Evolutionary conservation across 768 basidiomycete species (phyloP).

Genomic region (Ephemerocybe angulata): DNA sequence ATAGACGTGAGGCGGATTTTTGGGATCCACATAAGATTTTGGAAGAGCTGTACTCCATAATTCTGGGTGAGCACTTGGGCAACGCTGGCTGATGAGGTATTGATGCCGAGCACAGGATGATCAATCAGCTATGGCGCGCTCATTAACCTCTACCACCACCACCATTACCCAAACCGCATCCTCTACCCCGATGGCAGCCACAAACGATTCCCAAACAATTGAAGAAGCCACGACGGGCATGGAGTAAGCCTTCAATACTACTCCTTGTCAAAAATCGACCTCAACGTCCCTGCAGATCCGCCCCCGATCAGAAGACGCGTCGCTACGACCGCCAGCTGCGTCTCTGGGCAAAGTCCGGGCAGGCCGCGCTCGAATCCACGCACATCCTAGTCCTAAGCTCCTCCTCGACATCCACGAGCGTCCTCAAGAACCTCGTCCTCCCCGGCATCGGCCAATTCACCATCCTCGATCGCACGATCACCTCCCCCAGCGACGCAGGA

Average conservation of each 20-base stretch:
- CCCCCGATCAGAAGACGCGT: conserved; percentile 83
- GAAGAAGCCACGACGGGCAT: conserved; percentile 26
- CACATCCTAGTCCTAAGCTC: conserved; percentile 78
- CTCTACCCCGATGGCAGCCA: not conserved
- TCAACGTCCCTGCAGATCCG: conserved; percentile 35
- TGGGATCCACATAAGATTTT: no score
- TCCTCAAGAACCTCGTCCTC: conserved; percentile 94
- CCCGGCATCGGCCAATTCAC: conserved; percentile 97
- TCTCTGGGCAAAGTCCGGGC: conserved; percentile 92
- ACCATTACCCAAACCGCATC: no score
- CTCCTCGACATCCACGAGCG: conserved; percentile 80
- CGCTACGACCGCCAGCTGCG: conserved; percentile 94
- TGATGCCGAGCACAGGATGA: no score
- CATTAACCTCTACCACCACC: not conserved
- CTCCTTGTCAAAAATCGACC: not conserved
- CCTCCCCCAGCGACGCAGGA: conserved; percentile 75
- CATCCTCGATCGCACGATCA: conserved; percentile 65
- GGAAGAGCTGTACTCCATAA: no score
- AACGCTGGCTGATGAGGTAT: no score
- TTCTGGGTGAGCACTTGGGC: no score
- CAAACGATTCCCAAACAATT: conserved; percentile 17
- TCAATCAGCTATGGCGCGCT: no score
- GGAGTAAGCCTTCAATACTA: conserved; percentile 19
- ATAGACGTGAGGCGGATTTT: no score
- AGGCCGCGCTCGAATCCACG: conserved; percentile 81